Base-by-base conservation (phyloP, 2,329 filamentous ascomycete species). In the Ophiostoma novo-ulmi region DNA sequence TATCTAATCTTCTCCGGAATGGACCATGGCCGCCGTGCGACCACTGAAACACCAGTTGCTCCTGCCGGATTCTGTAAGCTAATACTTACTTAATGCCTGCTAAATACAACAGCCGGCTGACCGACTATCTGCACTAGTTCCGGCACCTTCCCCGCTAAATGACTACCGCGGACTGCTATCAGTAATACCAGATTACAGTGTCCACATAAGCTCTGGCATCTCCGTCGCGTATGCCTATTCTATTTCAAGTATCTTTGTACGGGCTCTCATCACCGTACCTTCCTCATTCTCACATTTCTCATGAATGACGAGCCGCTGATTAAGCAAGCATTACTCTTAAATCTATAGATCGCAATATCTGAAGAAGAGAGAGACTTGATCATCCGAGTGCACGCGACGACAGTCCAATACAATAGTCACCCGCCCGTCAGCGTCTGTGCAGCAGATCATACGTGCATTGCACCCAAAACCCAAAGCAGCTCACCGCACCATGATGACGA, bases 401-500 rank as follows among this genome's bases (percentile, higher is more conserved):
- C 3, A 26, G 2, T 13, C n/a, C 48, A 55, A 58, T 26, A 58
- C n/a, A 22, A 58, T 26, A 7, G 4, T 14, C 5, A 35, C 26
- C 58, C 22, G 5, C 55, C 22, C 44, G 44, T n/a, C 44, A 48
- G 44, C 44, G 22, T 58, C 58, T 63, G 58, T 20, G 26, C 22
- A 63, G 58, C 58, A 7, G 58, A 63, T 63, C 58, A 17, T 35
- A 63, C 26, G 58, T 63, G 58, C 58, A 63, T 26, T 58, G 52
- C 52, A 58, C 22, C 20, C 10, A 35, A 35, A 35, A n/a, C 44
- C 13, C 52, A 11, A 10, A 26, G 63, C 20, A 39, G 63, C 63
- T 65, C 63, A 65, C 63, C 63, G 63, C 11, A 39, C 48, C 65
- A 67, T 48, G 14, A 44, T 41, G 65, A 67, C 65, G 65, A 48